A percentile compares a stretch with the other conserved stretches of the same genome.
phyloP scores from a whole-genome alignment of 148 eudicot species.

The Simmondsia chinensis region DNA sequence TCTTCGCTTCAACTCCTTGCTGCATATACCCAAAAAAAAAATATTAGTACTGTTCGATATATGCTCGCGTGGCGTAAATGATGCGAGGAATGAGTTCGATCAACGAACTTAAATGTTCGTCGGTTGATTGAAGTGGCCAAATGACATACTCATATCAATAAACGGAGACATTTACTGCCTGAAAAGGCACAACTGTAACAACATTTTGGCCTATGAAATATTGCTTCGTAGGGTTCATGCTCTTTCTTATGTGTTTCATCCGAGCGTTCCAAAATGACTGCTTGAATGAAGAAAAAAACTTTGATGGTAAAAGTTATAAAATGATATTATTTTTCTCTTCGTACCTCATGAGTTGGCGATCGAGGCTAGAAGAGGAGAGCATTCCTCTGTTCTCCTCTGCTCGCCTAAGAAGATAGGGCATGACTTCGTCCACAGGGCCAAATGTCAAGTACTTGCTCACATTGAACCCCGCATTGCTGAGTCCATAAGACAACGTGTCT shows the following conservation, averaged over 20 bases:
- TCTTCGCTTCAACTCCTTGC: constrained; percentile 69
- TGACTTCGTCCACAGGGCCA: constrained; percentile 73
- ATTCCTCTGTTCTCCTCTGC: constrained; percentile 93
- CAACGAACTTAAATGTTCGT: no score
- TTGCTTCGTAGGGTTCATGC: no score
- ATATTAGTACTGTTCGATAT: no score
- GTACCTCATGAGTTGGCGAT: constrained; percentile 71
- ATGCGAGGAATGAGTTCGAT: no score
- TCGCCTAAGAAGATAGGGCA: constrained; percentile 77
- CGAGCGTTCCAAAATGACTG: no score
- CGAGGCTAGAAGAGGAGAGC: constrained; percentile 57
- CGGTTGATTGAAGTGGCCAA: no score
- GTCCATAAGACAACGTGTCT: constrained; percentile 56
- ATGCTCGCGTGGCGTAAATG: no score
- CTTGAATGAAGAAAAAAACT: not conserved
- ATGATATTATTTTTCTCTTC: not conserved
- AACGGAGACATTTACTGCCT: not conserved
- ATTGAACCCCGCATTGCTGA: constrained; percentile 81
- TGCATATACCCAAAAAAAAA: constrained; percentile 10
- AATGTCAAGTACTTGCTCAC: constrained; percentile 89
- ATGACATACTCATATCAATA: no score
- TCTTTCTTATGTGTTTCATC: no score
- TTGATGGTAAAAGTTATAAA: not conserved
- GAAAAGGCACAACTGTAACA: no score
- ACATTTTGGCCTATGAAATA: no score